Percentiles rank a stretch among this genome's conserved stretches.
Evolutionary conservation across 495 filamentous ascomycete species (phyloP).

Genomic region (Aspergillus coremiiformis): DNA sequence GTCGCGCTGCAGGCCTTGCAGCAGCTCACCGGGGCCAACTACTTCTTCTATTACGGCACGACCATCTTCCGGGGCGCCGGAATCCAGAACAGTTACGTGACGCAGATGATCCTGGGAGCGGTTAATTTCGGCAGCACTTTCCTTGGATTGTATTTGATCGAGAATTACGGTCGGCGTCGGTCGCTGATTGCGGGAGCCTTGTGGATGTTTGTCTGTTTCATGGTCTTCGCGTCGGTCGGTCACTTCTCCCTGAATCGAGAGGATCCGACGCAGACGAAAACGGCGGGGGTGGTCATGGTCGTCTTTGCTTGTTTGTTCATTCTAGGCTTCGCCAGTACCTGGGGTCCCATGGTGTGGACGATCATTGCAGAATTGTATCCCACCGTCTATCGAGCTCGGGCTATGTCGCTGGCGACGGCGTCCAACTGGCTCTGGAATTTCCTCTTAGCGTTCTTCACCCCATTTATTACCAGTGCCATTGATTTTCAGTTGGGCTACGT

Average conservation of each 20-base stretch:
- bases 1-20: constrained; percentile 51
- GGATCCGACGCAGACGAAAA: constrained; percentile 41
- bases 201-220: constrained; percentile 64
- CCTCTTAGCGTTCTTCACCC: constrained; percentile 72
- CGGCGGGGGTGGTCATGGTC: constrained; percentile 60
- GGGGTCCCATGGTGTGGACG: constrained; percentile 80
- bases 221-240: constrained; percentile 62
- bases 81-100: constrained; percentile 57
- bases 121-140: constrained; percentile 70
- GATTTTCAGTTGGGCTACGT: constrained; percentile 70
- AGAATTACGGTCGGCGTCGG: constrained; percentile 58
- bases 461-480: constrained; percentile 62
- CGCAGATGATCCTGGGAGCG: constrained; percentile 62
- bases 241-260: constrained; percentile 56
- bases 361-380: constrained; percentile 76
- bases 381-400: constrained; percentile 61
- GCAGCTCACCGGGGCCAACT: constrained; percentile 37
- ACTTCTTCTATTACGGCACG: constrained; percentile 72
- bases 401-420: constrained; percentile 69
- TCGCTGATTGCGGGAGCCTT: constrained; percentile 57
- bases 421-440: constrained; percentile 90
- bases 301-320: constrained; percentile 64
- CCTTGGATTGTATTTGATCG: constrained; percentile 60
- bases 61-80: constrained; percentile 61
- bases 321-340: constrained; percentile 52